Evolutionary conservation across 2,329 filamentous ascomycete genomes (phyloP).

Genomic region (Aspergillus novofumigatus): DNA sequence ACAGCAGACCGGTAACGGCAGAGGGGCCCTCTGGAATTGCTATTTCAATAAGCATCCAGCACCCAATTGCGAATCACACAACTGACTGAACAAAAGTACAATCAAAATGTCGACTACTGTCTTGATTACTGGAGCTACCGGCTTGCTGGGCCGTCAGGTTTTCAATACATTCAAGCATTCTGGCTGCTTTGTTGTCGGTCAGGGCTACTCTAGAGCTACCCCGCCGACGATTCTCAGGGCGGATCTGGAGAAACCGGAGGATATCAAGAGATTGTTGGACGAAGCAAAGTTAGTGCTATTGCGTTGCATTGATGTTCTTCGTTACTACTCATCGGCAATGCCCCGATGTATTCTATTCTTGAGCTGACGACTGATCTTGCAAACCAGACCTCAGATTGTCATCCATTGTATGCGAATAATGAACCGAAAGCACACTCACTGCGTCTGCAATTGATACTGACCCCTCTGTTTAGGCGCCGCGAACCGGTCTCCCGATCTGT

Average conservation of each 20-base stretch:
- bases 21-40: neutral
- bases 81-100: neutral
- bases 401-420: constrained; percentile 64
- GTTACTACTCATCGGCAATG: neutral
- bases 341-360: neutral
- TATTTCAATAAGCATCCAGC: neutral
- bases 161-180: constrained; percentile 63
- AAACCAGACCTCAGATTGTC: constrained; percentile 64
- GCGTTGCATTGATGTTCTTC: neutral
- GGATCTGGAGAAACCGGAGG: constrained; percentile 45
- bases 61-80: constrained; percentile 3
- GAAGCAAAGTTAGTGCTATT: constrained; percentile 46
- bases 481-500: constrained; percentile 82
- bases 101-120: constrained; percentile 49
- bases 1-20: neutral
- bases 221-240: constrained; percentile 62
- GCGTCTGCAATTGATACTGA: constrained; percentile 7
- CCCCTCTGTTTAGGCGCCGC: constrained; percentile 61
- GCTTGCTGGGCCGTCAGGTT: constrained; percentile 77
- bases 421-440: neutral
- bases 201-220: constrained; percentile 69
- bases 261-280: constrained; percentile 46
- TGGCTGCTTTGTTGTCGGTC: constrained; percentile 68
- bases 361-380: constrained; percentile 1
- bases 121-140: constrained; percentile 79